A percentile compares a stretch with the other conserved stretches of the same genome.
These are phyloP conservation scores for Lantana camara DNA, from an alignment of 257 asterid species.

Conservation along the genomic window DNA sequence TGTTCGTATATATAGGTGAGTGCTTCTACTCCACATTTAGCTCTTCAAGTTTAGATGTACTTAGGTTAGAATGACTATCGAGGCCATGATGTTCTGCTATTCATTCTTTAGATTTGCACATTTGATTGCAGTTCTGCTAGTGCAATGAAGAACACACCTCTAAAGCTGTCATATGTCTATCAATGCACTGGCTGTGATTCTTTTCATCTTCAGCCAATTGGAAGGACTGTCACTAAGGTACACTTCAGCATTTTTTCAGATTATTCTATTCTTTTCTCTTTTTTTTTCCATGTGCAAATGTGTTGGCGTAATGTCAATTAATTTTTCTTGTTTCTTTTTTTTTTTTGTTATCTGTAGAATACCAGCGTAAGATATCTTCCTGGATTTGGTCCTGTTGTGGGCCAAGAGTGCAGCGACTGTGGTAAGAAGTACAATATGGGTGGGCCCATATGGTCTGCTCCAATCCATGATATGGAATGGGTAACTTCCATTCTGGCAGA, in stretches of 20 bases:
- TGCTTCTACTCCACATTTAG: constrained; percentile 25
- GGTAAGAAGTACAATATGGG: constrained; percentile 98
- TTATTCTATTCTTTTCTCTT: constrained; percentile 4
- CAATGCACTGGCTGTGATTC: constrained; percentile 98
- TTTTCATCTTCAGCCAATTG: constrained; percentile 93
- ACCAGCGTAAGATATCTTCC: constrained; percentile 82
- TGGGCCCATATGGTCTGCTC: constrained; percentile 99
- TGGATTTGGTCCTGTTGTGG: constrained; percentile 91
- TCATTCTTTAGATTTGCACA: not conserved
- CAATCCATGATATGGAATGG: constrained; percentile 96
- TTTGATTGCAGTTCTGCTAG: constrained; percentile 80
- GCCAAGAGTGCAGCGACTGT: constrained; percentile 90
- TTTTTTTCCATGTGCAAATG: no score
- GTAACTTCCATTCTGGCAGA: constrained; percentile 71
- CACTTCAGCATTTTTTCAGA: not conserved
- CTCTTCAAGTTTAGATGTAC: not conserved
- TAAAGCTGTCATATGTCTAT: constrained; percentile 90
- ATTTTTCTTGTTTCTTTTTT: not conserved
- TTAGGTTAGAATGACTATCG: not conserved
- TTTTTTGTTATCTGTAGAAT: constrained; percentile 42
- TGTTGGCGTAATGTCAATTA: no score
- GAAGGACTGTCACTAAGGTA: constrained; percentile 86
- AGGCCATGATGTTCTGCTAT: not conserved
- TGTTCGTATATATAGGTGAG: constrained; percentile 91
- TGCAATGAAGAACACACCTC: constrained; percentile 92